Conservation (phyloP, 2,329 filamentous ascomycete species). For the Lachnellula suecica region DNA sequence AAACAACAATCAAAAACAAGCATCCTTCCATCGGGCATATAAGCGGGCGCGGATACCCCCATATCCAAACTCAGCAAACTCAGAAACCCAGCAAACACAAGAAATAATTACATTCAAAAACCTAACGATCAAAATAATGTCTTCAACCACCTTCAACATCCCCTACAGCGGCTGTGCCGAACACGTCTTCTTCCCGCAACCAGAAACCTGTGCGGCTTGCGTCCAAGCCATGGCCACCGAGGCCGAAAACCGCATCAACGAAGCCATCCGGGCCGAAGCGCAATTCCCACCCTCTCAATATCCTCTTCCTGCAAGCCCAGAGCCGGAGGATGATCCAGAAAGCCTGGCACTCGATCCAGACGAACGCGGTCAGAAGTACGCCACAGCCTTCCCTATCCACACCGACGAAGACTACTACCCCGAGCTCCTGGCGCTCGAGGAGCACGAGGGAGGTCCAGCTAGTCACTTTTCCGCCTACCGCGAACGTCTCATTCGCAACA, state of each 20-base stretch:
- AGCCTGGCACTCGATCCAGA: background rate
- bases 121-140: background rate
- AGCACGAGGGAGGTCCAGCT: background rate
- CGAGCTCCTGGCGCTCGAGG: background rate
- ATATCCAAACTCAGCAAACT: background rate
- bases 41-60: background rate
- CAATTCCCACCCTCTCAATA: background rate
- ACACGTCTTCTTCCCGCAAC: background rate
- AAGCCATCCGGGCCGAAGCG: background rate
- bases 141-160: background rate
- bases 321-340: background rate
- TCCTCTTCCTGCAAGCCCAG: background rate
- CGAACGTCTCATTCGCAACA: too few species aligned
- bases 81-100: background rate
- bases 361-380: background rate
- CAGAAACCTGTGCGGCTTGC: background rate
- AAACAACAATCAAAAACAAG: background rate
- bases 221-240: background rate
- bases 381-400: background rate
- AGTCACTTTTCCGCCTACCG: too few species aligned
- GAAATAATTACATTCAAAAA: background rate
- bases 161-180: background rate
- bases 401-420: background rate
- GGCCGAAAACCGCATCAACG: background rate
- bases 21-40: background rate